Base-by-base conservation (phyloP, 228 moss, liverwort and hornwort genomes). In the Sphagnum fallax region DNA sequence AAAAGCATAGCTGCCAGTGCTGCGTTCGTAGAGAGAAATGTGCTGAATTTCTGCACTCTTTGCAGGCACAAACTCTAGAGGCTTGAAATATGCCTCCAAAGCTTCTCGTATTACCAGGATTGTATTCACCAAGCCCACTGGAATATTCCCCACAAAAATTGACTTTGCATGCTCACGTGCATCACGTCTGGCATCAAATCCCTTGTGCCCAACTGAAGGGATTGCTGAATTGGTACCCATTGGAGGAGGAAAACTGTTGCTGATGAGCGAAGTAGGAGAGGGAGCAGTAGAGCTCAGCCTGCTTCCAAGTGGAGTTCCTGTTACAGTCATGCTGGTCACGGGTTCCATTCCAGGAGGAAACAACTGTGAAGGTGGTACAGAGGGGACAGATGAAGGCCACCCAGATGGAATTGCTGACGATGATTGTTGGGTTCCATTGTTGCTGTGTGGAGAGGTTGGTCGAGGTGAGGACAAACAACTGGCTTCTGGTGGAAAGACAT, bases 91-190 rank as follows among this genome's bases (percentile, higher is more conserved):
- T 10, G 5, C 49, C n/a, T 64, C 50, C 8, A 72, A 48, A 47
- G 48, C 63, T 65, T 72, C 63, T 65, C 53, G 51, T 5, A 72
- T 47, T 32, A 48, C 14, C 6, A 32, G 16, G 6, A 52, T 16
- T 47, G 63, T 52, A 52, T 72, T 48, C 0, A 49, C 12, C 32
- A 72, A 48, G 53, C 64, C 71, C 52, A 48, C 57, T 16, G 71
- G 71, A 52, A 72, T 72, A 10, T 65, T 72, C 52, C 71, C 71
- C 4, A 72, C 53, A 65, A 64, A 72, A 52, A 72, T 8, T 64
- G 64, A 64, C 62, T 65, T 64, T 10, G 66, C 51, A 67, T 67
- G 66, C 66, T 67, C 66, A 51, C 52, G 66, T 11, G 50, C 47
- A 49, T 67, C 66, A 11, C 66, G 51, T 53, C 50, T 67, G 14